A percentile compares a stretch with the other conserved stretches of the same genome.
Conservation (phyloP, 176 grass and related monocot genomes). For the Oryza nivara region DNA sequence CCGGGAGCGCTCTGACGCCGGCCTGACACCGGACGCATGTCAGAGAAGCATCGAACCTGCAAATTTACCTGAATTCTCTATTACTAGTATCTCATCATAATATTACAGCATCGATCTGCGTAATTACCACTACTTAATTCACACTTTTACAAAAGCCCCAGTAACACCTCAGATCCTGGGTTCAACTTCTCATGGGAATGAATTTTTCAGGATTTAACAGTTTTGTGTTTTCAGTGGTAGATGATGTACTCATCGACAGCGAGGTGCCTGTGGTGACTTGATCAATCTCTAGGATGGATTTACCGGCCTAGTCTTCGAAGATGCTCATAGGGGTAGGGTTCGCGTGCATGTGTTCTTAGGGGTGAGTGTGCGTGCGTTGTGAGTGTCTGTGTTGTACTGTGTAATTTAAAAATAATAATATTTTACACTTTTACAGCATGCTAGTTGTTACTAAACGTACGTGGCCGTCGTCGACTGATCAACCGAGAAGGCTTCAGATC, state of each 20-base stretch:
- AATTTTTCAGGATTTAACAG: no score
- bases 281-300: no score
- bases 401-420: neutral
- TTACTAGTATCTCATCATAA: neutral
- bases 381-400: no score
- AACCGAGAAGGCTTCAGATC: neutral
- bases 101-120: neutral
- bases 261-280: no score
- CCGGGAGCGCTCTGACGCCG: constrained; percentile 26
- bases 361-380: no score
- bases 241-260: no score
- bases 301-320: no score
- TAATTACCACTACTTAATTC: neutral
- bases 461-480: neutral
- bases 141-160: neutral
- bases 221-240: no score
- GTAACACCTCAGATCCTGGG: no score
- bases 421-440: neutral
- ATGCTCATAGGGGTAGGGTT: no score
- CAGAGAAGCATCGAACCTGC: neutral
- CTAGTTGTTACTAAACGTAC: neutral
- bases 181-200: no score
- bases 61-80: neutral
- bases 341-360: no score
- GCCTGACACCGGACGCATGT: neutral